Evolutionary conservation across 2,329 filamentous ascomycete genomes (phyloP), one percentile per base, ranked within the genome.

Genomic region (Pseudogymnoascus sp.): DNA sequence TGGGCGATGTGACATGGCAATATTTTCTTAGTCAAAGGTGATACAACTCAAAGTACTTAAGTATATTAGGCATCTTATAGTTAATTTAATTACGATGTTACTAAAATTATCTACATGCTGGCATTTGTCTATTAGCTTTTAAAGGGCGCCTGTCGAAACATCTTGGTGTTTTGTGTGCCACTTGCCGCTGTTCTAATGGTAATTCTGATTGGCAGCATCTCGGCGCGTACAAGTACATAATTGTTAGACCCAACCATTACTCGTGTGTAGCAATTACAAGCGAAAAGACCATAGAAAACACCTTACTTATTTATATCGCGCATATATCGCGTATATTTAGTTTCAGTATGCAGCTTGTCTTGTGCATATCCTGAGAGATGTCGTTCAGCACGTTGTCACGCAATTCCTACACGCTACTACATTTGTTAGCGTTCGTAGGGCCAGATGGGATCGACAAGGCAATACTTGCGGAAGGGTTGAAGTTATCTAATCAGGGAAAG

Each of bases 391-490:
- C 66, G 25, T 62, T 73, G 21, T 21, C 68, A 3, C 64, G 65
- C 8, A 63, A 69, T 16, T 65, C 73, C 11, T 54, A 62, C 2
- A 63, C 48, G 2, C 64, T 74, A 10, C 65, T 72, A 16, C 71
- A 69, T 31, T 28, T 74, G 14, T 16, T 74, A n/a, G 65, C 68
- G 2, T 72, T 73, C 48, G 69, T 74, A 39, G 69, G 73, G n/a
- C 70, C 72, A 4, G 71, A 73, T 63, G 54, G 63, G 7, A 68
- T 75, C 19, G 57, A 67, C n/a, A 70, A 74, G 61, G 65, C 66
- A 25, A 68, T 74, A 34, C 67, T 73, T 4, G 54, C 62, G 4
- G 60, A 68, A 43, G 66, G n/a, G 63, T 63, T 57, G 66, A 68
- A 23, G 63, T 64, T 41, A 61, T 62, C 36, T 66, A 14, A 61